A percentile compares a stretch with the other conserved stretches of the same genome.
Conservation (phyloP, 352 stramenopile species). For the Phytophthora vignae region DNA sequence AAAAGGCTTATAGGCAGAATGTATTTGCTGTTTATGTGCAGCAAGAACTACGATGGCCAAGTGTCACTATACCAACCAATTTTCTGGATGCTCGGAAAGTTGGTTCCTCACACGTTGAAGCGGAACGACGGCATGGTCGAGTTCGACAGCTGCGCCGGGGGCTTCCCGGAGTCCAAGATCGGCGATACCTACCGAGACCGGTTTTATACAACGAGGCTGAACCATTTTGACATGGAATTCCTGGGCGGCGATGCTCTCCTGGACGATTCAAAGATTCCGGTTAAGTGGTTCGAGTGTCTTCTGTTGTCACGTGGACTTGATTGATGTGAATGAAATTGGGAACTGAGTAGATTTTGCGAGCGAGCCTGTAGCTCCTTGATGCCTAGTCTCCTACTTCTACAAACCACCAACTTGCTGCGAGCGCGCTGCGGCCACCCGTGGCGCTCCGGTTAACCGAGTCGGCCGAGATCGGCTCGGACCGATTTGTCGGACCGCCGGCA, state of each 20-base stretch:
- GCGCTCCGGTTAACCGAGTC: too few relatives aligned
- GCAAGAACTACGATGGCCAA: slow-evolving; percentile 34
- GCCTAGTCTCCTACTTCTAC: too few relatives aligned
- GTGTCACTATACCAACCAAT: slow-evolving; percentile 26
- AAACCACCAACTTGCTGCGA: too few relatives aligned
- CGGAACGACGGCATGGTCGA: slow-evolving; percentile 41
- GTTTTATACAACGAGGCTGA: slow-evolving; percentile 62
- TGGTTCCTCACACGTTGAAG: slow-evolving; percentile 33
- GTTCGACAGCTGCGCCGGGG: slow-evolving; percentile 29
- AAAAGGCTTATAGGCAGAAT: slow-evolving; percentile 32
- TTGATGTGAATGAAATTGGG: too few relatives aligned
- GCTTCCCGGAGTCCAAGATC: slow-evolving; percentile 41
- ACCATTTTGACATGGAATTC: slow-evolving; percentile 62
- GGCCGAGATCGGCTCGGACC: too few relatives aligned
- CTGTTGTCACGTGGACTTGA: too few relatives aligned
- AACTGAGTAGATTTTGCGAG: too few relatives aligned
- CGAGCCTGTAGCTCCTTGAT: too few relatives aligned
- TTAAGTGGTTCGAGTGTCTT: slow-evolving; percentile 70
- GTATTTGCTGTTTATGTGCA: slow-evolving; percentile 40
- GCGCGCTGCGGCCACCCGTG: too few relatives aligned
- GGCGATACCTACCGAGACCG: slow-evolving; percentile 38
- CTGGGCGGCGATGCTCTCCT: slow-evolving; percentile 50
- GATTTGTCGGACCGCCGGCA: too few relatives aligned
- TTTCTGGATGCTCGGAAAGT: slow-evolving; percentile 25
- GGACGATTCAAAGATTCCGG: slow-evolving; percentile 51